Evolutionary conservation across 1,284 basidiomycete genomes (phyloP).

Genomic region (Puccinia brachypodii): DNA sequence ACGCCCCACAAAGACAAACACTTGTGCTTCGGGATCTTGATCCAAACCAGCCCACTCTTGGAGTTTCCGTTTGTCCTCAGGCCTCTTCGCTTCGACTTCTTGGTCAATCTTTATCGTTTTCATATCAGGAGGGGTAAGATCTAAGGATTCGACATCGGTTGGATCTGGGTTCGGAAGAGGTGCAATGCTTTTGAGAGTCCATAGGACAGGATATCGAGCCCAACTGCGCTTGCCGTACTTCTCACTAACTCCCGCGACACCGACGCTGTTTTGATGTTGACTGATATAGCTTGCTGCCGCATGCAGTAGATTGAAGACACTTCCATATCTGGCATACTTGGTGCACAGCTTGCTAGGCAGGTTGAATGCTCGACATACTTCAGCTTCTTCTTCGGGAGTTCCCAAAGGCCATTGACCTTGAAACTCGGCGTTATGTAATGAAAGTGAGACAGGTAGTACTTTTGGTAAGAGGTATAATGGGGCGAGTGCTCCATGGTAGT

Average conservation of each 20-base stretch:
- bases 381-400: conserved; percentile 95
- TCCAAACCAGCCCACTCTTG: conserved; percentile 90
- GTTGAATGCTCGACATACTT: conserved; percentile 93
- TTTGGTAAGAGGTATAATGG: conserved; percentile 85
- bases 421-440: conserved; percentile 91
- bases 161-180: conserved; percentile 80
- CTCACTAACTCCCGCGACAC: conserved; percentile 91
- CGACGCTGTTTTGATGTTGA: conserved; percentile 82
- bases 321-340: conserved; percentile 92
- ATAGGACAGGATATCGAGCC: conserved; percentile 89
- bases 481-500: conserved; percentile 86
- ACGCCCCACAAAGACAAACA: conserved; percentile 91
- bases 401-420: conserved; percentile 90
- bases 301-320: conserved; percentile 90
- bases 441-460: conserved; percentile 80
- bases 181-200: conserved; percentile 90
- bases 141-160: conserved; percentile 83
- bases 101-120: conserved; percentile 74
- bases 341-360: conserved; percentile 89
- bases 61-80: conserved; percentile 80
- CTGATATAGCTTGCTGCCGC: conserved; percentile 87
- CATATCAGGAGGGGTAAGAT: conserved; percentile 70
- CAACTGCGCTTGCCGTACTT: conserved; percentile 92
- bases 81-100: conserved; percentile 78
- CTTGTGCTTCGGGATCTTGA: conserved; percentile 79